Percentiles rank a stretch among this genome's conserved stretches.
Conservation (phyloP, 2,329 filamentous ascomycete species). For the Tolypocladium cylindrosporum region DNA sequence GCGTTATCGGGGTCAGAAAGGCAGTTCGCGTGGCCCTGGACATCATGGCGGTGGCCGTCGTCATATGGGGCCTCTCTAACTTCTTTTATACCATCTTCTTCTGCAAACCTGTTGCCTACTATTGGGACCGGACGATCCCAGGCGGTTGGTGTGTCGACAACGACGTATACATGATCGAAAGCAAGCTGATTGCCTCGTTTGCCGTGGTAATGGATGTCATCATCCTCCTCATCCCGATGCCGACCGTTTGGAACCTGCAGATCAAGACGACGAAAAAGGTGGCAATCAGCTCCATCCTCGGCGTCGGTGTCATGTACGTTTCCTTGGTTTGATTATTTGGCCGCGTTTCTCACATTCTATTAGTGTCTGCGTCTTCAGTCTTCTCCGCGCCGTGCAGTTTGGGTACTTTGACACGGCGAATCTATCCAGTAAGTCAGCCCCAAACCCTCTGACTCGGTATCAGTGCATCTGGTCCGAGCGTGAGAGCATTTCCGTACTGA, state of each 20-base stretch:
- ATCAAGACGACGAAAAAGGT: background rate
- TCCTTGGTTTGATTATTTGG: background rate
- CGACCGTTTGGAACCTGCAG: background rate
- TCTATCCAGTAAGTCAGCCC: constrained; percentile 1
- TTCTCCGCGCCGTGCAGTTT: constrained; percentile 3
- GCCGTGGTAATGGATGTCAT: background rate
- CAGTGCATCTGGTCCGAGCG: too few species aligned
- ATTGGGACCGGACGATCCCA: constrained; percentile 5
- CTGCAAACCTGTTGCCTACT: constrained; percentile 5
- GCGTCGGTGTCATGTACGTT: background rate
- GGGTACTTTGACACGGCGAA: constrained; percentile 3
- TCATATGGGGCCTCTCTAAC: constrained; percentile 4
- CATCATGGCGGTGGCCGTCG: constrained; percentile 2
- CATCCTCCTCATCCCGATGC: background rate
- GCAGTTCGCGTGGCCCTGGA: constrained; percentile 1
- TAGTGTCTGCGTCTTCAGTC: constrained; percentile 3
- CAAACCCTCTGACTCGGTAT: background rate
- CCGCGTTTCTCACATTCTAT: background rate
- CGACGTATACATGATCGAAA: background rate
- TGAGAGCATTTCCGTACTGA: background rate
- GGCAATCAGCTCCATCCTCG: background rate
- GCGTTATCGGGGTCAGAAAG: constrained; percentile 2
- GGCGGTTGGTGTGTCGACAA: constrained; percentile 4
- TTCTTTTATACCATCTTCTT: constrained; percentile 4
- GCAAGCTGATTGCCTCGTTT: background rate